Evolutionary conservation across 2,329 filamentous ascomycete species (phyloP).

Genomic region (Apiospora hydei): DNA sequence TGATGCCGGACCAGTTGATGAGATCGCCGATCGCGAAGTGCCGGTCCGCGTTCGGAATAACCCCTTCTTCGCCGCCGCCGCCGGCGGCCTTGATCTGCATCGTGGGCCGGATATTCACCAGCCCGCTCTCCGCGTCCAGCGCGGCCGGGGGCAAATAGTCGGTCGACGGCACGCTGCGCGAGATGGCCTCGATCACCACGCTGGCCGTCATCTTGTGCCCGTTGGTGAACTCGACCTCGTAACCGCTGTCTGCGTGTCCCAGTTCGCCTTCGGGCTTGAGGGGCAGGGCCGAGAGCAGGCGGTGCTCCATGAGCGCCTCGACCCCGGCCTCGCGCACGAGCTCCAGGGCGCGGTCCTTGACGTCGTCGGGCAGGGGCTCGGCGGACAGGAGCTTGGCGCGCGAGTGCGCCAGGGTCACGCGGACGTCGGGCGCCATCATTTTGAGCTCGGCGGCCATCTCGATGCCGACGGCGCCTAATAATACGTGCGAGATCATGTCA

Average conservation of each 20-base stretch:
- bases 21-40: conserved; percentile 78
- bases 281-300: conserved; percentile 58
- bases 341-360: conserved; percentile 67
- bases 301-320: conserved; percentile 67
- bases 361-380: conserved; percentile 74
- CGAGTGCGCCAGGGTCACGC: conserved; percentile 79
- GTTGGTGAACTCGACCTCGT: conserved; percentile 65
- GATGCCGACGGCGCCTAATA: conserved; percentile 80
- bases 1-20: conserved; percentile 77
- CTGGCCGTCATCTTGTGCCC: conserved; percentile 67
- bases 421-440: conserved; percentile 65
- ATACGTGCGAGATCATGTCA: too few relatives aligned
- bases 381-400: conserved; percentile 73
- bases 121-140: conserved; percentile 66
- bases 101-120: conserved; percentile 67
- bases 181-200: conserved; percentile 74
- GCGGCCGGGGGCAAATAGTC: conserved; percentile 65
- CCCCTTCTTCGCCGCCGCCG: background rate
- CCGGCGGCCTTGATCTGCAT: conserved; percentile 42
- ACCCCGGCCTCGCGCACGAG: conserved; percentile 69
- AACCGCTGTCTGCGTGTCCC: conserved; percentile 37
- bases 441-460: conserved; percentile 86
- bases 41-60: conserved; percentile 60
- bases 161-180: conserved; percentile 67
- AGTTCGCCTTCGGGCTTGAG: conserved; percentile 52